phyloP scores from a whole-genome alignment of 2,329 filamentous ascomycete species.

The Fusarium austroafricanum region DNA sequence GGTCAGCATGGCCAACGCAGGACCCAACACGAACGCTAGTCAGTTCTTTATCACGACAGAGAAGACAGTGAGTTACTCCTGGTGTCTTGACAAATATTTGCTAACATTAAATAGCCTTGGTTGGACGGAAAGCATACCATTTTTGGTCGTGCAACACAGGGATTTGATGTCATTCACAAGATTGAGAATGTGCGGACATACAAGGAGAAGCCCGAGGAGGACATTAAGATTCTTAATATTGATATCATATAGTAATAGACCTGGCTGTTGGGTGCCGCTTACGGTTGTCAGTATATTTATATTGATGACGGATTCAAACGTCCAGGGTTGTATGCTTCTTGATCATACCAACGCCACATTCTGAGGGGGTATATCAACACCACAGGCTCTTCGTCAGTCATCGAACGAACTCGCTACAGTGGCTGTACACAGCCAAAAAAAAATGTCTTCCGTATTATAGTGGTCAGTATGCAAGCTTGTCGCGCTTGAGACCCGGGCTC shows the following conservation, averaged over 20 bases:
- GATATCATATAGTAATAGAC: slow-evolving; percentile 60
- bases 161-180: slow-evolving; percentile 92
- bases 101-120: slow-evolving; percentile 73
- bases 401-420: slow-evolving; percentile 8
- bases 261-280: neutral
- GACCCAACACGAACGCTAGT: slow-evolving; percentile 92
- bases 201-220: slow-evolving; percentile 94
- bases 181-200: slow-evolving; percentile 92
- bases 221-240: slow-evolving; percentile 97
- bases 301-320: too few relatives aligned
- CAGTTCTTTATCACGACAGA: slow-evolving; percentile 99
- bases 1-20: slow-evolving; percentile 97
- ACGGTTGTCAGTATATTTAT: neutral
- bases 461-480: slow-evolving; percentile 40
- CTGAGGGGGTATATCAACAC: too few relatives aligned
- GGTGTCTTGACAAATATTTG: neutral
- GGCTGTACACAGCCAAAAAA: slow-evolving; percentile 7
- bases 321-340: too few relatives aligned
- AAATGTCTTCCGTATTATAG: slow-evolving; percentile 35
- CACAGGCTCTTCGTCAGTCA: neutral
- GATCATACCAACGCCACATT: too few relatives aligned
- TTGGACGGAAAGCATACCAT: slow-evolving; percentile 96
- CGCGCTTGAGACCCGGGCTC: slow-evolving; percentile 35
- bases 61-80: slow-evolving; percentile 75
- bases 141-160: slow-evolving; percentile 90